Conservation (phyloP, 345 rosid species). For the Melastoma malabathricum region DNA sequence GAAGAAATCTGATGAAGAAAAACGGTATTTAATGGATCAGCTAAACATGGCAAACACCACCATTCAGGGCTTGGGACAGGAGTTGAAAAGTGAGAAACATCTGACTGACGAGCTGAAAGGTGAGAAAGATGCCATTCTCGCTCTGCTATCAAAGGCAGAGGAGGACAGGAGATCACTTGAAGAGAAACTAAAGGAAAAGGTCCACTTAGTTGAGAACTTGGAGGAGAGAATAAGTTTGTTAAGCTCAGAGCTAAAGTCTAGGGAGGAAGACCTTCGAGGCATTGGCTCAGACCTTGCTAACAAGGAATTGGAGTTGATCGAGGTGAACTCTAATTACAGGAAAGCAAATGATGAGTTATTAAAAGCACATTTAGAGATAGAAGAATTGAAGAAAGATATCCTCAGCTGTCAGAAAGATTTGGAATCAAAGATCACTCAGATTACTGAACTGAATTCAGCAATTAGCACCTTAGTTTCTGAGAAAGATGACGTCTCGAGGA, state of each 20-base stretch:
- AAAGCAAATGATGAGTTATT: slow-evolving; percentile 41
- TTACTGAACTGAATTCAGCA: slow-evolving; percentile 41
- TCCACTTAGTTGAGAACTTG: slow-evolving; percentile 28
- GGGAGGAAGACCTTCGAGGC: slow-evolving; percentile 32
- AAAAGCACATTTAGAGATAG: slow-evolving; percentile 33
- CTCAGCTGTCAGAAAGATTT: slow-evolving; percentile 29
- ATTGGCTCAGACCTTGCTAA: slow-evolving; percentile 31
- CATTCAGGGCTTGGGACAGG: slow-evolving; percentile 50
- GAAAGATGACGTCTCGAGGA: slow-evolving; percentile 34
- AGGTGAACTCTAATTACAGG: slow-evolving; percentile 25
- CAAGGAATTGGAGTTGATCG: slow-evolving; percentile 50
- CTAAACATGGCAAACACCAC: slow-evolving; percentile 49
- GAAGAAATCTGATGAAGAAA: slow-evolving; percentile 49
- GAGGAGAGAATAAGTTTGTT: slow-evolving; percentile 46
- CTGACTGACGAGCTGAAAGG: slow-evolving; percentile 32
- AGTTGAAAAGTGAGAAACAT: slow-evolving; percentile 56
- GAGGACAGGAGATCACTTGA: slow-evolving; percentile 51
- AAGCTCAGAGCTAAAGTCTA: slow-evolving; percentile 50
- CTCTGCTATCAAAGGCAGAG: slow-evolving; percentile 31
- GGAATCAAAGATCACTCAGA: slow-evolving; percentile 32
- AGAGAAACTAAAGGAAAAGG: slow-evolving; percentile 40
- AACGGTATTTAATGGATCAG: slow-evolving; percentile 34
- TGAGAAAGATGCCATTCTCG: slow-evolving; percentile 42
- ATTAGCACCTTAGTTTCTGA: slow-evolving; percentile 33
- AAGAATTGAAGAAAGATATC: slow-evolving; percentile 30